Conservation (phyloP, 2,329 filamentous ascomycete species). For the Fusarium verrucosum region DNA sequence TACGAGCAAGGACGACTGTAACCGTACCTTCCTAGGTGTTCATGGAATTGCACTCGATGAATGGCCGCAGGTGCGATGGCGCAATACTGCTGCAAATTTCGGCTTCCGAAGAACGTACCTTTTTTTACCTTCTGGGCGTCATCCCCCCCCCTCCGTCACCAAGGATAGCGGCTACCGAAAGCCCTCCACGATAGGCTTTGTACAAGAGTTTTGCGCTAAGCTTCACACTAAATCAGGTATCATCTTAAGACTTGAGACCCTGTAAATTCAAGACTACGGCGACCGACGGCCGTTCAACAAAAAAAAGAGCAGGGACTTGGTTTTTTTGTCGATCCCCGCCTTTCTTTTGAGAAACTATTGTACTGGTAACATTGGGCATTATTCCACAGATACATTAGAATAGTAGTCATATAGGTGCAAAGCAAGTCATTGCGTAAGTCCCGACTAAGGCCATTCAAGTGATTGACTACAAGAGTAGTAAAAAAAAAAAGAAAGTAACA, state of each 20-base stretch:
- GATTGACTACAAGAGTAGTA: background rate
- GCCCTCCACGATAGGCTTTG: constrained; percentile 26
- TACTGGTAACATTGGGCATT: constrained; percentile 20
- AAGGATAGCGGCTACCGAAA: constrained; percentile 26
- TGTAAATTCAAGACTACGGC: constrained; percentile 22
- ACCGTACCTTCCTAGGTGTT: background rate
- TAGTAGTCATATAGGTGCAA: background rate
- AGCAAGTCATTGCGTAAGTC: constrained; percentile 19
- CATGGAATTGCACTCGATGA: background rate
- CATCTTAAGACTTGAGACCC: constrained; percentile 19
- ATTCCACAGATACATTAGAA: constrained; percentile 13
- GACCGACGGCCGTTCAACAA: constrained; percentile 38
- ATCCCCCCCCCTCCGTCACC: constrained; percentile 40
- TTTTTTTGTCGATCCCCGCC: constrained; percentile 20
- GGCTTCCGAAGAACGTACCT: constrained; percentile 27
- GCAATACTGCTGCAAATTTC: constrained; percentile 37
- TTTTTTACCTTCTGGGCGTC: constrained; percentile 27
- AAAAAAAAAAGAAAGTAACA: background rate
- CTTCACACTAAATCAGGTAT: constrained; percentile 25
- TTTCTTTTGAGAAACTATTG: constrained; percentile 13
- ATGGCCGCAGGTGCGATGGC: constrained; percentile 38
- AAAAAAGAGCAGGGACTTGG: constrained; percentile 2
- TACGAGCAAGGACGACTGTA: constrained; percentile 24
- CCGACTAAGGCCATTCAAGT: constrained; percentile 7
- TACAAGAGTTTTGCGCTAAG: constrained; percentile 22